Conservation (phyloP, 495 filamentous ascomycete genomes). For the Pyrenula aspistea region DNA sequence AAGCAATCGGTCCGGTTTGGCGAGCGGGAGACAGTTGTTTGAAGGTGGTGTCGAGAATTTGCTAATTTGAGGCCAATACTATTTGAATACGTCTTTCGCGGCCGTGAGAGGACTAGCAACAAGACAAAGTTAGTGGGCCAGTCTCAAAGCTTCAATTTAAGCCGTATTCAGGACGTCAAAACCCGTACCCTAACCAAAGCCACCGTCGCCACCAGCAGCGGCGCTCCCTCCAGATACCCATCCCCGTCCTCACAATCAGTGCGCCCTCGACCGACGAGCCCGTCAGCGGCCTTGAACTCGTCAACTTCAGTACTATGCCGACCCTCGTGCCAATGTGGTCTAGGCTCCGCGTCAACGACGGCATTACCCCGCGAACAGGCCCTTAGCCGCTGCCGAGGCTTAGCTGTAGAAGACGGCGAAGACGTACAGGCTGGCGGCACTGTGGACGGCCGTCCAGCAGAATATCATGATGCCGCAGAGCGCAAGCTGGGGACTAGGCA, state of each 20-base stretch:
- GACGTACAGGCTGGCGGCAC: constrained; percentile 33
- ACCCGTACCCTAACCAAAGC: constrained; percentile 23
- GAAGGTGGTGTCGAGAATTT: too few relatives aligned
- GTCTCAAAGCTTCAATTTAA: too few relatives aligned
- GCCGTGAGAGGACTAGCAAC: too few relatives aligned
- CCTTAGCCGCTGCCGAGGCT: constrained; percentile 45
- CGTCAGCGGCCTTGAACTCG: constrained; percentile 47
- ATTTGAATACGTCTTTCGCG: too few relatives aligned
- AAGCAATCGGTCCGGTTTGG: too few relatives aligned
- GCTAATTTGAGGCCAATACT: too few relatives aligned
- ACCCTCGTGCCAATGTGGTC: constrained; percentile 52
- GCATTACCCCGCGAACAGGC: constrained; percentile 41
- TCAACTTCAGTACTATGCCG: constrained; percentile 60
- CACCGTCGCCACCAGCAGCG: constrained; percentile 29
- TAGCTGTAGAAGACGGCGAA: constrained; percentile 47
- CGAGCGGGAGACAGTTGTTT: too few relatives aligned
- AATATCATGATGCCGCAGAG: too few relatives aligned
- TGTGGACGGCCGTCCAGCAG: constrained; percentile 43
- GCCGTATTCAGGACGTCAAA: constrained; percentile 19
- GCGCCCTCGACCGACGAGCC: constrained; percentile 53
- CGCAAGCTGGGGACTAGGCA: too few relatives aligned
- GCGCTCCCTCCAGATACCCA: constrained; percentile 31
- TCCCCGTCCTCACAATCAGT: constrained; percentile 29
- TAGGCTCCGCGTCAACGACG: constrained; percentile 43
- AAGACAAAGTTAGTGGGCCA: too few relatives aligned